Evolutionary conservation across 2,329 filamentous ascomycete genomes (phyloP), one percentile per base, ranked within the genome.

Genomic region (Thielaviopsis ethacetica): DNA sequence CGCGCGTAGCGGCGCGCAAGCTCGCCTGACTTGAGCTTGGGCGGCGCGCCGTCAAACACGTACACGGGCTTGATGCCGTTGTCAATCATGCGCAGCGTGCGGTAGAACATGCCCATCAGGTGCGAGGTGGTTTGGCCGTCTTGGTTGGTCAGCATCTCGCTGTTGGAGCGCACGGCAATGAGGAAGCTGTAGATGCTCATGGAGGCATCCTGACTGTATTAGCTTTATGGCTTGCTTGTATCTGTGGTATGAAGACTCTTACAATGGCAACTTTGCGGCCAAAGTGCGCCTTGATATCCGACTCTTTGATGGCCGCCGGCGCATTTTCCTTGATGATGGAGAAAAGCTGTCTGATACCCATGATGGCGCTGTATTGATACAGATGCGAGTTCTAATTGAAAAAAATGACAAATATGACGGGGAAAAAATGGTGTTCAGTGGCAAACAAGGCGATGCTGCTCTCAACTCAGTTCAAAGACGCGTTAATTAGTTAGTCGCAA

Each of bases 181-280:
- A 98, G 82, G 76, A 98, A 98, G 72, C 88, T 95, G 79, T 98
- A 98, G 68, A 98, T 91, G 73, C 88, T 95, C 93, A 98, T 98
- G 54, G 93, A 98, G 77, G 79, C 79, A 75, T 83, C 80, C 79
- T 83, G 10, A n/a, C 5, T 10, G 49, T 12, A 34, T 22, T 12
- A 24, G 27, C 13, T 22, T 34, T 53, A 27, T 34, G 54, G 61
- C 50, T 60, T 26, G 57, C 57, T n/a, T 12, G 51, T 1, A 54
- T 10, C 26, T 24, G 3, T 15, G 15, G 47, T 22, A 15, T 55
- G 65, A 64, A 44, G 26, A 38, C 34, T 77, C 88, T 69, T 76
- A 95, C 91, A 72, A 96, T 96, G 57, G 91, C 91, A 62, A 98
- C 91, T 74, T 98, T 98, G 70, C 93, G 88, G 63, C 93, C 93